Evolutionary conservation across 352 stramenopile genomes (phyloP), one percentile per base, ranked within the genome.

Genomic region (Phytophthora quininea): DNA sequence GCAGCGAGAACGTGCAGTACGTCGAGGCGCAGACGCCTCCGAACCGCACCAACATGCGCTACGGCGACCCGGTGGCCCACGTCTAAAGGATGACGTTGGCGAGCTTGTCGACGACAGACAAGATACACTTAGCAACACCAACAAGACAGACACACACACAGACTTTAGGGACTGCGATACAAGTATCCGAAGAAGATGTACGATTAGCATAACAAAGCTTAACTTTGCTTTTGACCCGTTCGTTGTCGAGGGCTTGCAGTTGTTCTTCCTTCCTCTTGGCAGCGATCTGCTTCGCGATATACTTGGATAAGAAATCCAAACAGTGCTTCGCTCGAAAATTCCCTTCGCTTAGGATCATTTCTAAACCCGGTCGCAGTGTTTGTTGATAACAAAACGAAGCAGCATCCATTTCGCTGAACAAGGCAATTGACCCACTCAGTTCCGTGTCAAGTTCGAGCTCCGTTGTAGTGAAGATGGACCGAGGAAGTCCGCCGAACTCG

Each of bases 401-500:
- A 33, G 54, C 12, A 27, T 40, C 35, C 32, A 10, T 24, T 12
- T 8, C 43, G 19, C 24, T 47, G 46, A 47, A 54, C 19, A 45
- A 62, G 10, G 0, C 0, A 33, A 62, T 38, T 54, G 55, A 43
- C 29, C 4, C 1, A 0, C 4, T 37, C 45, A 54, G 19, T 15
- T 54, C 9, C 19, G 11, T 15, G 3, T 54, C 3, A 14, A 30
- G 2, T 40, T 38, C 8, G 15, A 1, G 9, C 8, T 52, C 35
- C 3, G 46, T 24, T 38, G 4, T 4, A 14, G 56, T 51, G 29
- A 64, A 57, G 24, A 52, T 49, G 8, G n/a, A 50, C 15, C 57
- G 32, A 9, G 74, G 56, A 60, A 86, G 69, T 61, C 48, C 67
- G n/a, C 46, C 86, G 6, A 82, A 91, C 56, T 81, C 77, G 15